Conservation (phyloP, 1,284 basidiomycete genomes). For the Spongiforma sp. region DNA sequence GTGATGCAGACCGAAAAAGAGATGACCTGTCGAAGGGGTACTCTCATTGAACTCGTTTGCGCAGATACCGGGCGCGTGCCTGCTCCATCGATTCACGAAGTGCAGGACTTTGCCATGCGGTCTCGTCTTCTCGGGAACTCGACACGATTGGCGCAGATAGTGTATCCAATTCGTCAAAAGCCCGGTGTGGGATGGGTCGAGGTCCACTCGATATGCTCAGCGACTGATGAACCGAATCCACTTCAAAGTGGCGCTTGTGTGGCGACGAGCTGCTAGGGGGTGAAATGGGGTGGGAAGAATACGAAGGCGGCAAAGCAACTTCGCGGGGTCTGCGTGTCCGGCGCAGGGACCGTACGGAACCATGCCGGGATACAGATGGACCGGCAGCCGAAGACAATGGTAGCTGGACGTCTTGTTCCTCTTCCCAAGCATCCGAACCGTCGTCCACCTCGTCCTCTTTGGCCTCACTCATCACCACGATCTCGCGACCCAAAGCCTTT, state of each 20-base stretch:
- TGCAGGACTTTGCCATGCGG: slow-evolving; percentile 60
- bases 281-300: slow-evolving; percentile 31
- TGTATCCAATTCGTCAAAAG: slow-evolving; percentile 39
- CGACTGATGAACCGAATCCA: slow-evolving; percentile 20
- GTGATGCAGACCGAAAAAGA: no score
- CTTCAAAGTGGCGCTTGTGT: slow-evolving; percentile 36
- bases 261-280: slow-evolving; percentile 39
- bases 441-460: slow-evolving; percentile 77
- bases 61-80: slow-evolving; percentile 51
- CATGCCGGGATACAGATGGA: slow-evolving; percentile 29
- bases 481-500: slow-evolving; percentile 68
- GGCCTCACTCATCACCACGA: slow-evolving; percentile 74
- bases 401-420: slow-evolving; percentile 44
- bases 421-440: slow-evolving; percentile 71
- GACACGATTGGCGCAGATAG: slow-evolving; percentile 22
- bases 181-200: slow-evolving; percentile 23
- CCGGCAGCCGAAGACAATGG: slow-evolving; percentile 10
- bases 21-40: no score
- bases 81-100: slow-evolving; percentile 57
- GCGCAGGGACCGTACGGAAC: slow-evolving; percentile 35
- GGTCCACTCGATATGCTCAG: slow-evolving; percentile 24
- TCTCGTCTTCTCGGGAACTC: slow-evolving; percentile 44
- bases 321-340: slow-evolving; percentile 35
- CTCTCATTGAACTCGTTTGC: slow-evolving; percentile 26
- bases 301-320: slow-evolving; percentile 34